phyloP scores from a whole-genome alignment of 176 grass and related monocot species.

The Panicum miliaceum region DNA sequence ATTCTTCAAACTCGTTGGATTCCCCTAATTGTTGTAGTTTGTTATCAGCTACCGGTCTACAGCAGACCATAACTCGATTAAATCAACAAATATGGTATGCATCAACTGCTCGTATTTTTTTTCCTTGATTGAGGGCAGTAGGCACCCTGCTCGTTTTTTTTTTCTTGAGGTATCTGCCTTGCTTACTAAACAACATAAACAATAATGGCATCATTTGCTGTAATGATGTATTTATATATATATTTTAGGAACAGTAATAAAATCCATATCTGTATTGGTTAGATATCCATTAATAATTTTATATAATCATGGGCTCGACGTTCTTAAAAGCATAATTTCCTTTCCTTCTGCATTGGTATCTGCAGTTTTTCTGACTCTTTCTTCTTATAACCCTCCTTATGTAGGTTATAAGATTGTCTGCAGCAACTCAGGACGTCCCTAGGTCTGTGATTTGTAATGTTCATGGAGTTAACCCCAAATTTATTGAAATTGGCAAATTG shows the following conservation, averaged over 20 bases:
- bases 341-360: not conserved
- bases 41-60: not conserved
- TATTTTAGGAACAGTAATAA: not conserved
- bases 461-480: constrained; percentile 97
- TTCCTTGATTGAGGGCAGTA: not conserved
- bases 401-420: constrained; percentile 94
- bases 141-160: not conserved
- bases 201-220: not conserved
- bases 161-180: not conserved
- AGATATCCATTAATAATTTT: not conserved
- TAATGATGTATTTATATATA: not conserved
- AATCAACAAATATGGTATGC: not conserved
- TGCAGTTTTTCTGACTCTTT: constrained; percentile 23
- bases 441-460: constrained; percentile 95
- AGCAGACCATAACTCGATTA: not conserved
- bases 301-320: not conserved
- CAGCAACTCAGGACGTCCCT: constrained; percentile 86
- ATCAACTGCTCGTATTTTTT: not conserved
- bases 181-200: not conserved
- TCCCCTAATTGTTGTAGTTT: not conserved
- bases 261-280: constrained; percentile 1
- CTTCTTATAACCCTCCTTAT: constrained; percentile 30
- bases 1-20: constrained; percentile 8
- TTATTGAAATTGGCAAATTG: constrained; percentile 78
- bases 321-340: not conserved